These are phyloP conservation scores for Calonectria pseudoreteaudii DNA, from an alignment of 2,329 filamentous ascomycete species.

Conservation along the genomic window DNA sequence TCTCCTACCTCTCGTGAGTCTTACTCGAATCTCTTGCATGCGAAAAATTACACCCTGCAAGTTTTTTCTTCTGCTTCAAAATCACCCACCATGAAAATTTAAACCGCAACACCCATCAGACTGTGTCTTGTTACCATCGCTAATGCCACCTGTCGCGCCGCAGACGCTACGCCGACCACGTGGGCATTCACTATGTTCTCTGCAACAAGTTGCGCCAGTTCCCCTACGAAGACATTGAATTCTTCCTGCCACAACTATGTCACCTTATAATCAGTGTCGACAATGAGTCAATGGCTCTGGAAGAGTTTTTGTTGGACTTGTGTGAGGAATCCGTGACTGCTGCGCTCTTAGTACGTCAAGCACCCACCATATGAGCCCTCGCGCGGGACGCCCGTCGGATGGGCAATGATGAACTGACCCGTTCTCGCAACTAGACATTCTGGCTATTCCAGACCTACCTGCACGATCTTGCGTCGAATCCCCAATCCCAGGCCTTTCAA, in stretches of 20 bases:
- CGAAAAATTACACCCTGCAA: background rate
- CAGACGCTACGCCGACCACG: slow-evolving; percentile 89
- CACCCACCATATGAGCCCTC: slow-evolving; percentile 22
- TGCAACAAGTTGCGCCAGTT: slow-evolving; percentile 91
- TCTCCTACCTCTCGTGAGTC: slow-evolving; percentile 88
- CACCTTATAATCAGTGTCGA: slow-evolving; percentile 89
- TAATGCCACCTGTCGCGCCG: slow-evolving; percentile 42
- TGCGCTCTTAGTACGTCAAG: slow-evolving; percentile 75
- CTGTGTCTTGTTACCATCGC: slow-evolving; percentile 32
- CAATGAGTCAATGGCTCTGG: slow-evolving; percentile 91
- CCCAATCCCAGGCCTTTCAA: slow-evolving; percentile 81
- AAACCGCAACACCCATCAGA: slow-evolving; percentile 21
- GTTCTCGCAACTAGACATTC: slow-evolving; percentile 72
- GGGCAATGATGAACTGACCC: slow-evolving; percentile 8
- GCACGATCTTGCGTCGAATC: slow-evolving; percentile 81
- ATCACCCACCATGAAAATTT: background rate
- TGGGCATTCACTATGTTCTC: slow-evolving; percentile 89
- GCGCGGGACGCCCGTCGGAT: slow-evolving; percentile 1
- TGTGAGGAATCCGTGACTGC: slow-evolving; percentile 91
- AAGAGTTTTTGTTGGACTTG: slow-evolving; percentile 87
- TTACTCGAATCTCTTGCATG: slow-evolving; percentile 10
- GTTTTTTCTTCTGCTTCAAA: background rate
- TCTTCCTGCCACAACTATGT: slow-evolving; percentile 89
- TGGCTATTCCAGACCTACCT: slow-evolving; percentile 93
- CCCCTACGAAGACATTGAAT: slow-evolving; percentile 91